Percentiles rank a stretch among this genome's conserved stretches.
phyloP scores from a whole-genome alignment of 495 filamentous ascomycete genomes.

The Astrothelium subdiscretum region DNA sequence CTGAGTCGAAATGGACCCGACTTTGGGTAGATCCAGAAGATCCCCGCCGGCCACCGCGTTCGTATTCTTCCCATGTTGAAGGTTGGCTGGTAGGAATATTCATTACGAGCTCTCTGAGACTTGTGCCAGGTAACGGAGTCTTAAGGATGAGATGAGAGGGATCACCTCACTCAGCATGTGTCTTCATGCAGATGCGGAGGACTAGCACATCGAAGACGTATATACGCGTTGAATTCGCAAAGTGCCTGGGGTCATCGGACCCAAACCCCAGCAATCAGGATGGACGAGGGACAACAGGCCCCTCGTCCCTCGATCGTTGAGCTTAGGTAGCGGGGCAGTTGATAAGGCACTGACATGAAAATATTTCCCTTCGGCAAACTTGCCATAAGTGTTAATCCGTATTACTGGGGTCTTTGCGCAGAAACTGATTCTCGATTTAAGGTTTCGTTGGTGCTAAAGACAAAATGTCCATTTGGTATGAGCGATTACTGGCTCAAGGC shows the following conservation, averaged over 20 bases:
- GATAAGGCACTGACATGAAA: neutral
- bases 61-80: conserved; percentile 43
- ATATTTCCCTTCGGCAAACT: no score
- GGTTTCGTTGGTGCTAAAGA: no score
- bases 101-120: neutral
- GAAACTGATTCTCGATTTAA: no score
- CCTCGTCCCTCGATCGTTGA: no score
- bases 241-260: neutral
- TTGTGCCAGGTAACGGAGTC: neutral
- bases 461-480: no score
- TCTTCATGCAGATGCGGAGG: neutral
- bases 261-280: neutral
- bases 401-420: no score
- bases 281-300: neutral
- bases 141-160: neutral
- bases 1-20: conserved; percentile 26
- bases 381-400: no score
- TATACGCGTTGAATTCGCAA: neutral
- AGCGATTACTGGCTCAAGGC: no score
- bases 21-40: conserved; percentile 29
- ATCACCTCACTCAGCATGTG: no score
- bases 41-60: conserved; percentile 26
- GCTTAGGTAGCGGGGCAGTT: neutral
- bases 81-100: conserved; percentile 23
- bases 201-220: neutral